These are phyloP conservation scores for Carex pumila DNA, from an alignment of 176 grass and related monocot genomes.

Conservation along the genomic window DNA sequence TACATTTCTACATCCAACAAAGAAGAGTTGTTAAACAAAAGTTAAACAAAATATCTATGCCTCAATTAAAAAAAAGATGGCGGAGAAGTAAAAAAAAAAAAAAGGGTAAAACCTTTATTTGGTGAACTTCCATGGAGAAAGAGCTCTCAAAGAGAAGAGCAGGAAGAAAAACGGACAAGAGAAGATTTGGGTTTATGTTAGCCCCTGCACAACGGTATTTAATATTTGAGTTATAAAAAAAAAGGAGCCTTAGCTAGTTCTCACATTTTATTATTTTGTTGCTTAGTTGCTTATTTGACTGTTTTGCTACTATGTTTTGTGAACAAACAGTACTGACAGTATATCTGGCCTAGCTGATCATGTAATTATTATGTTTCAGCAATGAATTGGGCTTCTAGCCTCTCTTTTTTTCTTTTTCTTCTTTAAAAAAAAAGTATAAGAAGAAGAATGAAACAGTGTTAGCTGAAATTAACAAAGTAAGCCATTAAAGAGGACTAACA, in stretches of 20 bases:
- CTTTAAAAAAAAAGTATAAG: background rate
- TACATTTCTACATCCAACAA: constrained; percentile 62
- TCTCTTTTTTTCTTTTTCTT: too few relatives aligned
- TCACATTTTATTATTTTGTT: too few relatives aligned
- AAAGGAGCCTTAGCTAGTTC: background rate
- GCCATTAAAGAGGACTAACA: constrained; percentile 38
- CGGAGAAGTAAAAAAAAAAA: background rate
- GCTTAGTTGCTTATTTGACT: too few relatives aligned
- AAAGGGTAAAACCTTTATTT: constrained; percentile 64
- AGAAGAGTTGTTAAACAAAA: background rate
- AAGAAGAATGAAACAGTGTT: constrained; percentile 5
- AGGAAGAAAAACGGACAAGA: constrained; percentile 77
- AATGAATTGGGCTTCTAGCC: too few relatives aligned
- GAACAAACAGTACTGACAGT: too few relatives aligned
- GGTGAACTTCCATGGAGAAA: constrained; percentile 90
- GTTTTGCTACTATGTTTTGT: too few relatives aligned
- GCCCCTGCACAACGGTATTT: constrained; percentile 41
- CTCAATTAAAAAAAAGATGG: background rate
- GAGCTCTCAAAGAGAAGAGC: constrained; percentile 94
- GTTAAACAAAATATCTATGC: background rate
- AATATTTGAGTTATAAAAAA: background rate
- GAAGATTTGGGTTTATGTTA: constrained; percentile 84
- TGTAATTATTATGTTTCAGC: too few relatives aligned
- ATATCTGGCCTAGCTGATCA: too few relatives aligned
- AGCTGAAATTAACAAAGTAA: background rate